Evolutionary conservation across 23 red algal genomes (phyloP).

Genomic region (Cyanidiococcus yangmingshanensis): DNA sequence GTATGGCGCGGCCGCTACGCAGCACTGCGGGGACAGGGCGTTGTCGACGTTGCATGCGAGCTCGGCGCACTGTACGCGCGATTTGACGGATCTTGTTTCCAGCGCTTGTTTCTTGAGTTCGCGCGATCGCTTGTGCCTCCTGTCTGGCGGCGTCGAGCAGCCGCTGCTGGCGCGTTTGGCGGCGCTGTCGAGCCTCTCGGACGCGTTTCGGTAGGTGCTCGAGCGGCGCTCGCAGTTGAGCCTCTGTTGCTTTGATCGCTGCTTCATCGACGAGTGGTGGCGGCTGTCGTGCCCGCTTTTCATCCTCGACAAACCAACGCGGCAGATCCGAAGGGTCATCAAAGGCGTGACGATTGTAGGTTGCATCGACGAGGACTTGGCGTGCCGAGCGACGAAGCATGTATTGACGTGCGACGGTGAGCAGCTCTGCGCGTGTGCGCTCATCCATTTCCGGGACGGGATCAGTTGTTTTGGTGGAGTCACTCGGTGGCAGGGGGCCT

Average conservation of each 20-base stretch:
- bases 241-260: constrained; percentile 53
- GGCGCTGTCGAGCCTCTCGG: constrained; percentile 59
- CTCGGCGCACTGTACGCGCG: constrained; percentile 44
- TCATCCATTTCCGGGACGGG: no score
- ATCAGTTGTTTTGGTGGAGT: no score
- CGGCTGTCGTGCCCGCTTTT: constrained; percentile 32
- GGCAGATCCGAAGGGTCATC: constrained; percentile 67
- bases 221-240: constrained; percentile 36
- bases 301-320: constrained; percentile 81
- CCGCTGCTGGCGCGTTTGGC: constrained; percentile 28
- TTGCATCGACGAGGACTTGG: constrained; percentile 51
- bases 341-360: constrained; percentile 75
- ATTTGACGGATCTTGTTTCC: constrained; percentile 55
- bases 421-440: constrained; percentile 58
- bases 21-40: constrained; percentile 45
- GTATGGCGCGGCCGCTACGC: constrained; percentile 28
- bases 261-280: constrained; percentile 42
- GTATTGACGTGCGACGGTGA: constrained; percentile 39
- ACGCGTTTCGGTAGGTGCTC: constrained; percentile 59
- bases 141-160: constrained; percentile 44
- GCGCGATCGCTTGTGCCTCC: constrained; percentile 58
- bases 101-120: constrained; percentile 39
- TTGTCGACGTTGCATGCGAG: constrained; percentile 34
- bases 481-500: no score
- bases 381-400: constrained; percentile 33